Base-by-base conservation (phyloP, 495 filamentous ascomycete genomes). In the Cercophora scortea region DNA sequence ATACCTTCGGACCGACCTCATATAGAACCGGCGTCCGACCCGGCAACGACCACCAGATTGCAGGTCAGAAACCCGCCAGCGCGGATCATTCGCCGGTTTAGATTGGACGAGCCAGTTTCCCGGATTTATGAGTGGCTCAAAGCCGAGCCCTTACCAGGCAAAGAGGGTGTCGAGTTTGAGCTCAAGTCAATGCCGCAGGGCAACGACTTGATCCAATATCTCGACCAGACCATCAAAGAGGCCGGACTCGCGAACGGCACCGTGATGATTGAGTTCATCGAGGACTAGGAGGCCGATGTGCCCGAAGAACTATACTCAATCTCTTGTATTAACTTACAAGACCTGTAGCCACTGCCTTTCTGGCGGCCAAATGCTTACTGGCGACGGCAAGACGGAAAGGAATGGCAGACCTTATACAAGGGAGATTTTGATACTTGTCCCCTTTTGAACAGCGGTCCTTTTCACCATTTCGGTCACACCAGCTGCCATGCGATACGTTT, bases 51-150 rank as follows among this genome's bases (percentile, higher is more conserved):
- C 8, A 96, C 93, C 11, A 81, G 94, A 32, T 89, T 98, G 54
- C 93, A 97, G 61, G 92, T 98, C 65, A 79, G 87, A 51, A 84
- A 93, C 57, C 80, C 90, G 0, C 82, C 79, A 40, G 90, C 89
- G 9, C 80, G 90, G 19, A 75, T 91, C 15, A 89, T 98, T 38
- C 84, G 91, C 15, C 78, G 86, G 12, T 98, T 98, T 69, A 64
- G 75, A 8, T 63, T 90, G n/a, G 66, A 80, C n/a, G 93, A 98
- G 44, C 78, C 79, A 0, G 90, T 98, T 6, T 71, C 79, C 43
- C 79, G 89, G 11, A 81, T 98, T 35, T 98, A 92, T 63, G 93
- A 98, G 71, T 98, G 92, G 89, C 79, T 98, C 40, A 97, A 97
- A 70, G 87, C 90, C 5, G 83, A 88, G 32, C 80, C 85, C 12